A percentile compares a stretch with the other conserved stretches of the same genome.
Conservation (phyloP, 306 rosid genomes). For the Glycyrrhiza uralensis region DNA sequence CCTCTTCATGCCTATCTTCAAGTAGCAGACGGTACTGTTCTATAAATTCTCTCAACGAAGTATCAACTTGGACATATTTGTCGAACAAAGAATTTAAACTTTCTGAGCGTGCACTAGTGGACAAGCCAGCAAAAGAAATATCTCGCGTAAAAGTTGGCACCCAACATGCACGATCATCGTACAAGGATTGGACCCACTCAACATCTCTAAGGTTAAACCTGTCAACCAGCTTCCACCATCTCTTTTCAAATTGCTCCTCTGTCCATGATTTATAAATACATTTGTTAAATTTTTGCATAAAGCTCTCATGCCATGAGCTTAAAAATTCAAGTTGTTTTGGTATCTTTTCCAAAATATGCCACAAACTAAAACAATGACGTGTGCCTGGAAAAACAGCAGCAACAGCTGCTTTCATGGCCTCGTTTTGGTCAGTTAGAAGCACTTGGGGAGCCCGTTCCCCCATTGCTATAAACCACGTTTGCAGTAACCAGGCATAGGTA, state of each 20-base stretch:
- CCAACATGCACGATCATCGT: slow-evolving; percentile 50
- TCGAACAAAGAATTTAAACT: slow-evolving; percentile 45
- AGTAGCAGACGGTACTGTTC: slow-evolving; percentile 45
- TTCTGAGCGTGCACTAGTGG: slow-evolving; percentile 42
- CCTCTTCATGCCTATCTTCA: slow-evolving; percentile 62
- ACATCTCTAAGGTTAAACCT: slow-evolving; percentile 46
- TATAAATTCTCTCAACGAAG: slow-evolving; percentile 46
- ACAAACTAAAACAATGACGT: slow-evolving; percentile 58
- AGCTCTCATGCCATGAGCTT: slow-evolving; percentile 43
- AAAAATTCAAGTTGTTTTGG: slow-evolving; percentile 51
- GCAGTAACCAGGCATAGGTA: slow-evolving; percentile 58
- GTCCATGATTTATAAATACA: slow-evolving; percentile 55
- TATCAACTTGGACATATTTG: slow-evolving; percentile 44
- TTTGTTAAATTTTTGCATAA: slow-evolving; percentile 42
- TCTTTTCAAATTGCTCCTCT: slow-evolving; percentile 51
- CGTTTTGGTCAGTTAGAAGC: slow-evolving; percentile 53
- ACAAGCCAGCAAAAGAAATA: slow-evolving; percentile 50
- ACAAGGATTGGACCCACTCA: slow-evolving; percentile 49
- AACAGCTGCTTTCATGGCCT: slow-evolving; percentile 54
- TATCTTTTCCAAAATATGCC: slow-evolving; percentile 61
- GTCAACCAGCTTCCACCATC: slow-evolving; percentile 60
- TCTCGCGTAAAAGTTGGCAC: slow-evolving; percentile 50
- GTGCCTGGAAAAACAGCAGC: slow-evolving; percentile 51
- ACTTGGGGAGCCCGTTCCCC: slow-evolving; percentile 54
- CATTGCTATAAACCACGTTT: slow-evolving; percentile 59